Evolutionary conservation across 768 basidiomycete species (phyloP), one percentile per base, ranked within the genome.

Genomic region (Amanita molliuscula): DNA sequence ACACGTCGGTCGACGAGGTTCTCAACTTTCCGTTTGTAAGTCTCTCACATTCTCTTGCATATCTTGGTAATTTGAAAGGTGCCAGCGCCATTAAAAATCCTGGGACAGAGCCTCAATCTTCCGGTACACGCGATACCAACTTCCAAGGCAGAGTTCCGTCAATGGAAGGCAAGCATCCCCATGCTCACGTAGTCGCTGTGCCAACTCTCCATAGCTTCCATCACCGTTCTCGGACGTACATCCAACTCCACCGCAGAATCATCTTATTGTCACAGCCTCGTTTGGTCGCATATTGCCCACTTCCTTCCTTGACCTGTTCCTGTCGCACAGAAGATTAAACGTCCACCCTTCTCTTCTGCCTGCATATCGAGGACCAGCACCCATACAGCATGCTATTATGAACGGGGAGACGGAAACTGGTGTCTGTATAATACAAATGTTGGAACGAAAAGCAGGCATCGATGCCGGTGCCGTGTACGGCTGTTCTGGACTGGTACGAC

Each of bases 331-430:
- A 41, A 70, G 84, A 20, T 69, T 97, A 33, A 96, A 97, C 59
- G 79, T 97, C 5, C 93, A 97, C 58, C 91, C 92, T 0, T 94
- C 92, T 31, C 67, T 91, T 0, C 74, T 97, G 29, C 93, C 93
- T 0, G 70, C 74, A 23, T 93, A 88, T 62, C 81, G 93, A n/a
- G 93, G 93, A 0, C 81, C 93, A 7, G 88, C 91, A 2, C 93
- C 93, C 0, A 88, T 97, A 34, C 93, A 96, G 59, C 85, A 82
- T 58, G 75, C 84, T 0, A 71, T 97, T 35, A 65, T 88, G 38
- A 79, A 83, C 52, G 80, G 78, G 2, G 81, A 81, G 44, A 59
- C 58, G 4, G 72, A 77, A 53, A 89, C 87, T 0, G 93, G 90
- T 0, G 90, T 95, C 1, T 87, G 81, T 52, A 74, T 97, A 2